phyloP scores from a whole-genome alignment of 176 grass and related monocot species.

The Calamus simplicifolius region DNA sequence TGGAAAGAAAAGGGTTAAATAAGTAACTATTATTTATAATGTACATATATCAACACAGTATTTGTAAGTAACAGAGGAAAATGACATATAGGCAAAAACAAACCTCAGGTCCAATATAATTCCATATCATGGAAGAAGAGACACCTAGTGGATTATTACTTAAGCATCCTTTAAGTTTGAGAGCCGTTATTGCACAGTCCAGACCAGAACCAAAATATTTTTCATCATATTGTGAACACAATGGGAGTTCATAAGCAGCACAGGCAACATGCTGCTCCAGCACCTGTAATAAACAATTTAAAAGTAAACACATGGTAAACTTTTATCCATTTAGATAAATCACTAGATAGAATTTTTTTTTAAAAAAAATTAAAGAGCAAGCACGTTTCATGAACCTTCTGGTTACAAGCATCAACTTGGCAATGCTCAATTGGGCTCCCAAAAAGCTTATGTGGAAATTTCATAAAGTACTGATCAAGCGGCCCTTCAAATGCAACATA shows the following conservation, averaged over 20 bases:
- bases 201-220: conserved; percentile 58
- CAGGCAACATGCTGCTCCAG: conserved; percentile 75
- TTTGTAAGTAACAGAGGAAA: neutral
- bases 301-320: too few relatives aligned
- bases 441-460: conserved; percentile 79
- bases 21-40: neutral
- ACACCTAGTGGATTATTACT: conserved; percentile 42
- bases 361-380: too few relatives aligned
- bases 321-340: too few relatives aligned
- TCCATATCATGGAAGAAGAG: conserved; percentile 72
- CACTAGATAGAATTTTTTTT: too few relatives aligned
- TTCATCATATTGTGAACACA: conserved; percentile 82
- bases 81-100: neutral
- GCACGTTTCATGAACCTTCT: conserved; percentile 37
- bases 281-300: conserved; percentile 28
- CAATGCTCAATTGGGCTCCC: conserved; percentile 80
- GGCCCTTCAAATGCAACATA: conserved; percentile 91
- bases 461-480: conserved; percentile 98
- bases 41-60: neutral
- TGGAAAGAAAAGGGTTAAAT: conserved; percentile 14
- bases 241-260: conserved; percentile 84
- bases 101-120: conserved; percentile 87
- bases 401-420: conserved; percentile 80
- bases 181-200: conserved; percentile 26
- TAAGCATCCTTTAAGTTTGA: conserved; percentile 67